Conservation (phyloP, 2,329 filamentous ascomycete species). For the Ascocoryne sarcoides region DNA sequence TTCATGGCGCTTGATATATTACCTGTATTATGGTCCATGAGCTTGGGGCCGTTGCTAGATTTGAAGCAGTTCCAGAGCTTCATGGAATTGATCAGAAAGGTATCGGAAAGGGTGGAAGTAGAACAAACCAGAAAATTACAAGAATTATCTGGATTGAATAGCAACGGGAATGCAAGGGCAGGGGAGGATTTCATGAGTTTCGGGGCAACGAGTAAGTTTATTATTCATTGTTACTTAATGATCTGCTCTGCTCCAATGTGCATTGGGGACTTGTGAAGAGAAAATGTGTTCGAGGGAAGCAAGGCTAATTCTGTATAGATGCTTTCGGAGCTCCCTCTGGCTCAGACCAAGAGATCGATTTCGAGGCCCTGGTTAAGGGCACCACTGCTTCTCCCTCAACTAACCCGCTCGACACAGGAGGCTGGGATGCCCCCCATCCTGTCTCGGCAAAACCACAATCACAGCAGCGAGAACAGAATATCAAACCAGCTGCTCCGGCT, state of each 20-base stretch:
- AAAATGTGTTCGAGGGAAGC: neutral
- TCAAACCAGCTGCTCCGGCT: conserved; percentile 34
- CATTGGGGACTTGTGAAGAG: too few species aligned
- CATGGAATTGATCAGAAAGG: conserved; percentile 76
- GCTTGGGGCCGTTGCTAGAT: conserved; percentile 79
- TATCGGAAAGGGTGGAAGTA: conserved; percentile 74
- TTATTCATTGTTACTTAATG: neutral
- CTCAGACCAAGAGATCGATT: conserved; percentile 67
- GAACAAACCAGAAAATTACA: conserved; percentile 85
- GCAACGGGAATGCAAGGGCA: conserved; percentile 35
- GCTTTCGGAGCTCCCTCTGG: conserved; percentile 45
- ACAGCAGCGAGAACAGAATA: conserved; percentile 14
- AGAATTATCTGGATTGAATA: conserved; percentile 60
- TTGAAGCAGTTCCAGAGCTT: conserved; percentile 81
- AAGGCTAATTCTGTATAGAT: conserved; percentile 28
- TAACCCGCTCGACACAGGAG: conserved; percentile 39
- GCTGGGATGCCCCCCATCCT: conserved; percentile 37
- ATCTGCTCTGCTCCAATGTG: too few species aligned
- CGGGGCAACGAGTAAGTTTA: conserved; percentile 34
- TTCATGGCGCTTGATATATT: conserved; percentile 89
- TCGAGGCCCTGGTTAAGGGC: conserved; percentile 83
- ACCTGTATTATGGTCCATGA: conserved; percentile 86
- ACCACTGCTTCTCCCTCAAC: conserved; percentile 33
- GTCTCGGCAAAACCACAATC: conserved; percentile 29
- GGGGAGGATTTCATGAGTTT: conserved; percentile 65